Evolutionary conservation across 2,329 filamentous ascomycete genomes (phyloP).

Genomic region (Fonsecaea pugnacius): DNA sequence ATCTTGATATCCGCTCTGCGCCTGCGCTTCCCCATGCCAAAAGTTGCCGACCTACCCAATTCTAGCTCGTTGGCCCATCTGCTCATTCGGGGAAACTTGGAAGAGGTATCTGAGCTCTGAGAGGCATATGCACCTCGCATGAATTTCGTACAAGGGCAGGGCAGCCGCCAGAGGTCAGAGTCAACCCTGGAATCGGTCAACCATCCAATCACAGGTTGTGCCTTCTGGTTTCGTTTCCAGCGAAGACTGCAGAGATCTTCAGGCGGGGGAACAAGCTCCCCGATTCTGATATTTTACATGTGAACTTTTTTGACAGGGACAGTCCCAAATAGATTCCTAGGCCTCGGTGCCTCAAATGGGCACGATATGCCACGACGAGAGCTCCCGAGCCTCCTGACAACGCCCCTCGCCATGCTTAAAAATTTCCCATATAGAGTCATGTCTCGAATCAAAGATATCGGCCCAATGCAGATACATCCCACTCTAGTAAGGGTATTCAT

Average conservation of each 20-base stretch:
- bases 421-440: slow-evolving; percentile 11
- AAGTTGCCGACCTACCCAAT: not conserved
- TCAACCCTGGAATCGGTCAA: not conserved
- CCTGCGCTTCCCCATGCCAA: slow-evolving; percentile 10
- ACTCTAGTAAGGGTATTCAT: not conserved
- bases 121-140: slow-evolving; percentile 12
- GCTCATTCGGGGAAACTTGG: not conserved
- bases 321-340: not conserved
- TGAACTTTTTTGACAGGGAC: not conserved
- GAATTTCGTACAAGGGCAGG: not conserved
- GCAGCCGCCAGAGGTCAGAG: not conserved
- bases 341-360: not conserved
- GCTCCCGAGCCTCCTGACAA: slow-evolving; percentile 8
- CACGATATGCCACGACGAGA: not conserved
- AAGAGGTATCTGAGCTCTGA: not conserved
- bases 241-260: not conserved
- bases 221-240: not conserved
- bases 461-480: slow-evolving; percentile 5
- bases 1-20: not conserved
- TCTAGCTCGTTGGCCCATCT: not conserved
- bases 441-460: slow-evolving; percentile 5
- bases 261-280: not conserved
- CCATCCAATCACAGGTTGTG: not conserved
- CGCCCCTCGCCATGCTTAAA: slow-evolving; percentile 29
- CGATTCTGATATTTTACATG: not conserved